Percentiles rank a stretch among this genome's conserved stretches.
Conservation (phyloP, 345 rosid species). For the Populus pruinosa region DNA sequence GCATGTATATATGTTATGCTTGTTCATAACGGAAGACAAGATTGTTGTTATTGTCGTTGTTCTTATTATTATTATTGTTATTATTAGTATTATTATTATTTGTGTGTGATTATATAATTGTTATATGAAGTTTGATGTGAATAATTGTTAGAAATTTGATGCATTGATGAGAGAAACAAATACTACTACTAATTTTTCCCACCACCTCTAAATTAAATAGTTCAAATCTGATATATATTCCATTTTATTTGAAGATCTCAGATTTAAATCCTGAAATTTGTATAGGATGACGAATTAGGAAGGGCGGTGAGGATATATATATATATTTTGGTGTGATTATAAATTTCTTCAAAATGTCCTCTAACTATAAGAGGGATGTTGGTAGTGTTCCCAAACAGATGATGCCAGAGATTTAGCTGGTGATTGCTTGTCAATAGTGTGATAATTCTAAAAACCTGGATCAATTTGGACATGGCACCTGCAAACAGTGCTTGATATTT, state of each 20-base stretch:
- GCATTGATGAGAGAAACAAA: no score
- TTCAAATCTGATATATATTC: not conserved
- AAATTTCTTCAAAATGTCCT: no score
- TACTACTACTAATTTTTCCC: not conserved
- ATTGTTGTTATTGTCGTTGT: no score
- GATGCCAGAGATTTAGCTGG: not conserved
- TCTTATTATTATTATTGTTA: accelerated
- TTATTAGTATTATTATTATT: not conserved
- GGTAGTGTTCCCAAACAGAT: not conserved
- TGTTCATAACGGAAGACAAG: not conserved
- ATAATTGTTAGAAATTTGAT: no score
- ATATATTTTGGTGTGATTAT: not conserved
- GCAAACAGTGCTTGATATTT: no score
- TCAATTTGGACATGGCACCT: no score
- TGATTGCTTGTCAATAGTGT: not conserved
- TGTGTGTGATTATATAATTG: not conserved
- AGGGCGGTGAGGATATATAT: not conserved
- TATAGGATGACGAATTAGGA: not conserved
- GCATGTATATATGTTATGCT: not conserved
- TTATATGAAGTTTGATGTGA: not conserved
- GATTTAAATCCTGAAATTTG: not conserved
- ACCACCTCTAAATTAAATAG: no score
- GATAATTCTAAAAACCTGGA: not conserved
- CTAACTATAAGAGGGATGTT: no score
- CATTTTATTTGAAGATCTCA: not conserved